Evolutionary conservation across 73 alveolate species (phyloP).

Genomic region (Chromera velia): DNA sequence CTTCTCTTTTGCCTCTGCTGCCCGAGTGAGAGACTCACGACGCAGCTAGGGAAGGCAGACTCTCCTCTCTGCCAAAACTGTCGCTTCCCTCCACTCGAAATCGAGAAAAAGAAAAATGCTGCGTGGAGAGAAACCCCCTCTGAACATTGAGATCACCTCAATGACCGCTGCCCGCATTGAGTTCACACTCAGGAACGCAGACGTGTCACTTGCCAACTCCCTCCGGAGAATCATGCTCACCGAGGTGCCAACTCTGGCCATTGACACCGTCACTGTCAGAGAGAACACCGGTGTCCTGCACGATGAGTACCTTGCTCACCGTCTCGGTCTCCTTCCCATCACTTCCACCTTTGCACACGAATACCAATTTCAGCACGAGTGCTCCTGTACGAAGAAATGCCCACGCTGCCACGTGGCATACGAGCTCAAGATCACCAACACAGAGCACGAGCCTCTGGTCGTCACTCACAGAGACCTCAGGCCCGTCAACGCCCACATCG

Average conservation of each 20-base stretch:
- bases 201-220: constrained; percentile 78
- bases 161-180: constrained; percentile 63
- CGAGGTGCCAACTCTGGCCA: constrained; percentile 90
- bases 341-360: constrained; percentile 58
- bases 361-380: constrained; percentile 62
- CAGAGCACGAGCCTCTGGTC: constrained; percentile 59
- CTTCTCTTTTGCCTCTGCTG: no score
- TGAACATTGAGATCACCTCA: constrained; percentile 62
- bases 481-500: constrained; percentile 44
- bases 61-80: no score
- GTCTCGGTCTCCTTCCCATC: constrained; percentile 84
- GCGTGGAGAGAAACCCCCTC: no score
- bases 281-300: constrained; percentile 76
- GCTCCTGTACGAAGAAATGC: constrained; percentile 70
- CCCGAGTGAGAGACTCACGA: no score
- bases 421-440: constrained; percentile 57
- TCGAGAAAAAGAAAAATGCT: no score
- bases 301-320: constrained; percentile 81
- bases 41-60: no score
- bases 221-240: constrained; percentile 77
- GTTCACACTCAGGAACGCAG: constrained; percentile 67
- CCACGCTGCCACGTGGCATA: constrained; percentile 70
- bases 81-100: no score
- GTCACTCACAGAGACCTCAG: constrained; percentile 67
- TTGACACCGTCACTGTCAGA: constrained; percentile 70